A percentile compares a stretch with the other conserved stretches of the same genome.
Conservation (phyloP, 2,329 filamentous ascomycete species). For the Lasiodiplodia citricola region DNA sequence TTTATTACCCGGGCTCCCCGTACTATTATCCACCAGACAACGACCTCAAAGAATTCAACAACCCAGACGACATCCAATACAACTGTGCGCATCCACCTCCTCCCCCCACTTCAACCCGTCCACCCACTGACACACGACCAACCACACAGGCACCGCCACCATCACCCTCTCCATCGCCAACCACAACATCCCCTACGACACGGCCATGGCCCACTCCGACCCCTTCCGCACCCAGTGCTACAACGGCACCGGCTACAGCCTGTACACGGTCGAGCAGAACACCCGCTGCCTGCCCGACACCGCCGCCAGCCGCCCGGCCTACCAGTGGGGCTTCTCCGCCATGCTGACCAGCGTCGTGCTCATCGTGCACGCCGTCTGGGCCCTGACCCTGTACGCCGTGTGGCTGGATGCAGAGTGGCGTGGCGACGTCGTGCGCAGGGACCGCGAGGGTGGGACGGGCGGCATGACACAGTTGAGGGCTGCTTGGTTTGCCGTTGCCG, state of each 20-base stretch:
- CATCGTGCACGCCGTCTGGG: conserved; percentile 40
- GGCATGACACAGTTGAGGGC: conserved; percentile 40
- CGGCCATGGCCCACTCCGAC: conserved; percentile 23
- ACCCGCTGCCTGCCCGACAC: conserved; percentile 39
- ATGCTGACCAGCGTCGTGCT: conserved; percentile 40
- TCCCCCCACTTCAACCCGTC: neutral
- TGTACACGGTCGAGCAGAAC: conserved; percentile 23
- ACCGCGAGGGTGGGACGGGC: too few species aligned
- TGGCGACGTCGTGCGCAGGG: too few species aligned
- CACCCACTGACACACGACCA: neutral
- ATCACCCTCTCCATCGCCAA: conserved; percentile 28
- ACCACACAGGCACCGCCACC: conserved; percentile 30
- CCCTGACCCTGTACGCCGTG: conserved; percentile 40
- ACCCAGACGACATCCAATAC: neutral
- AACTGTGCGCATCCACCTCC: neutral
- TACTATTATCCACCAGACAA: neutral
- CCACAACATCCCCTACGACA: neutral
- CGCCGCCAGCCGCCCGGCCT: conserved; percentile 30
- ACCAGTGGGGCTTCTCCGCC: conserved; percentile 47
- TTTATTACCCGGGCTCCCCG: too few species aligned
- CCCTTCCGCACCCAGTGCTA: conserved; percentile 27
- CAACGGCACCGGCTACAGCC: neutral
- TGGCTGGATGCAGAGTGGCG: conserved; percentile 41
- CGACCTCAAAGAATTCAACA: neutral
- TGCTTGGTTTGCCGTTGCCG: conserved; percentile 34